Evolutionary conservation across 305 asterid species (phyloP).

Genomic region (Stenogyne calaminthoides): DNA sequence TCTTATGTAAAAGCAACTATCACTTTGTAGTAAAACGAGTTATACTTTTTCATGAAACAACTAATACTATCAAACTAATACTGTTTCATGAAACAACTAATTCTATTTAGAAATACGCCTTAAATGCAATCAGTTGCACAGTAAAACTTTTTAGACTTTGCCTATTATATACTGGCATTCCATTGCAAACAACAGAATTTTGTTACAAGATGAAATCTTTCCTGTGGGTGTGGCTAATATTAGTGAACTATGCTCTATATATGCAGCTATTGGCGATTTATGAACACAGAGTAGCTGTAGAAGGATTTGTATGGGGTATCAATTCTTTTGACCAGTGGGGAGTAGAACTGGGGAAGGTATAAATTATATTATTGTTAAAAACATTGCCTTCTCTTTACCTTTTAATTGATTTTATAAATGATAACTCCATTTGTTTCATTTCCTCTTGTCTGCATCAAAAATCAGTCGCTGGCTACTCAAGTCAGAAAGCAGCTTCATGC

Average conservation of each 20-base stretch:
- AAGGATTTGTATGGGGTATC: constrained; percentile 97
- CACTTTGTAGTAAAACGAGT: too few relatives aligned
- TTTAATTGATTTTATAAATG: neutral
- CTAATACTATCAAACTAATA: too few relatives aligned
- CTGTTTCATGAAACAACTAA: too few relatives aligned
- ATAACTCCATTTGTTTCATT: neutral
- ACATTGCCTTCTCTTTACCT: constrained; percentile 1
- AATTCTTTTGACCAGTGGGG: constrained; percentile 99
- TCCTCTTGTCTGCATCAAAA: constrained; percentile 5
- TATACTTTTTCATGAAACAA: too few relatives aligned
- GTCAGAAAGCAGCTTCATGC: constrained; percentile 94
- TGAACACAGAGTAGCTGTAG: constrained; percentile 94
- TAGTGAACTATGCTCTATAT: constrained; percentile 22
- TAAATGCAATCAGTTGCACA: too few relatives aligned
- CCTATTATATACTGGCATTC: constrained; percentile 10
- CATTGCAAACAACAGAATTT: neutral
- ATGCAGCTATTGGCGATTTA: constrained; percentile 93
- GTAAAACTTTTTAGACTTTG: too few relatives aligned
- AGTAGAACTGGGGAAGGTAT: constrained; percentile 96
- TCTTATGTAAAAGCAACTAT: too few relatives aligned
- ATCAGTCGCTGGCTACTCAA: constrained; percentile 93
- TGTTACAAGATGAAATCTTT: neutral
- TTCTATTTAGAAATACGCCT: too few relatives aligned
- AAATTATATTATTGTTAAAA: neutral
- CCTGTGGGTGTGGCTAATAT: constrained; percentile 28